Base-by-base conservation (phyloP, 768 basidiomycete genomes). In the Mycena galopus region DNA sequence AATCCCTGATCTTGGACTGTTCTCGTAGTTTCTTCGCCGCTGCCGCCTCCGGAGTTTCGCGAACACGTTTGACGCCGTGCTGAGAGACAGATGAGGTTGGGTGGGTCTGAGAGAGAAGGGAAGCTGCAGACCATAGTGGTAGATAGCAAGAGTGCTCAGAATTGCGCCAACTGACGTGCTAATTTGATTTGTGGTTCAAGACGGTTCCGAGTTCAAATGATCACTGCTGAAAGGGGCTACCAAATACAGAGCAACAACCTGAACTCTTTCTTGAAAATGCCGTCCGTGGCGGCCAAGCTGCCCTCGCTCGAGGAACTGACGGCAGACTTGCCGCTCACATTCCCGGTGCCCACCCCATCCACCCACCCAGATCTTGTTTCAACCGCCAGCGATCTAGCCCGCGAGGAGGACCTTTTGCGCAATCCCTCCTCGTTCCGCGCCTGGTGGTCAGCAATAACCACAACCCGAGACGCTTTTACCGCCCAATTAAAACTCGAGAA, bases 351-450 rank as follows among this genome's bases (percentile, higher is more conserved):
- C 17, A 93, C 89, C 2, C 96, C 96, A 8, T 84, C 88, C 53
- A 94, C 93, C 0, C 91, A 96, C 77, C 88, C 94, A 10, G 85
- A 92, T 71, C 87, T 99, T 69, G 86, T 99, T 75, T 85, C 90
- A 9, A 82, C 90, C 4, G 4, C 39, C 47, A 87, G 90, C 63
- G 96, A 98, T 81, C 80, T 98, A 35, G 88, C 93, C 75, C 92
- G 96, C 57, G 97, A 98, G 84, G 97, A 99, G 82, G 97, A 99
- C 83, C 89, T 99, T 9, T 85, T 96, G 42, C 89, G 95, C 72
- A 98, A 98, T 81, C 95, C 96, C 12, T 88, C 89, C 39, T 97
- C 96, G 37, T 96, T 97, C 81, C 89, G 95, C 44, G 92, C 94
- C 78, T 99, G 98, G 98, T 94, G 96, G 90, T 85, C 92, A 2